Conservation (phyloP, 2,329 filamentous ascomycete genomes). For the Colletotrichum sp. region DNA sequence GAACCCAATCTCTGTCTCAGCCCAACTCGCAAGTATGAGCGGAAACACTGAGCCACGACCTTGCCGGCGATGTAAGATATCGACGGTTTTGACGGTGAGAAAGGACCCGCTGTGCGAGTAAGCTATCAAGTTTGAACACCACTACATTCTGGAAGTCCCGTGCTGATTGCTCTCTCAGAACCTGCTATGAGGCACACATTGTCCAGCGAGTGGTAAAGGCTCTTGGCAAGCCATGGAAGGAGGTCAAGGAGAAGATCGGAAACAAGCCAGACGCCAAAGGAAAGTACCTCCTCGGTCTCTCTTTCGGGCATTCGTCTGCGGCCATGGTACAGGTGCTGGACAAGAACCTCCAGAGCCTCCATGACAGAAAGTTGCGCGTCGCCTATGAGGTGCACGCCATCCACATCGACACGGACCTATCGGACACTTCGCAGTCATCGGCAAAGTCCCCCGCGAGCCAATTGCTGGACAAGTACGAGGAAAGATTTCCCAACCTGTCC, state of each 20-base stretch:
- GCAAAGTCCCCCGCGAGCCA: conserved; percentile 38
- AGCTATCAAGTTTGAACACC: neutral
- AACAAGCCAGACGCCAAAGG: conserved; percentile 34
- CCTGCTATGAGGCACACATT: conserved; percentile 81
- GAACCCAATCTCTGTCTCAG: neutral
- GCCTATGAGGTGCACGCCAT: conserved; percentile 72
- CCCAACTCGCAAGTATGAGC: conserved; percentile 6
- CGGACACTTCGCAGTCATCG: neutral
- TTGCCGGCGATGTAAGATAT: conserved; percentile 27
- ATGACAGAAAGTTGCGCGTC: conserved; percentile 65
- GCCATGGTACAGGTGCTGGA: conserved; percentile 79
- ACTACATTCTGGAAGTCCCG: neutral
- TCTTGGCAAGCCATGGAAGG: conserved; percentile 55
- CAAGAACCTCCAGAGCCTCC: conserved; percentile 70
- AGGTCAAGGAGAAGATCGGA: conserved; percentile 36
- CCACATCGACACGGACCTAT: conserved; percentile 54
- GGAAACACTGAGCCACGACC: conserved; percentile 3
- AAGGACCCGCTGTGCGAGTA: conserved; percentile 31
- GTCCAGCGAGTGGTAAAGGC: conserved; percentile 82
- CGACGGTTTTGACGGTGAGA: conserved; percentile 24
- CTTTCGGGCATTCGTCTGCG: conserved; percentile 82
- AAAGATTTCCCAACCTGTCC: conserved; percentile 68
- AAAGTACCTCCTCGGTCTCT: conserved; percentile 77
- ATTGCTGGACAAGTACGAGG: conserved; percentile 58
- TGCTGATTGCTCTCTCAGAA: conserved; percentile 28